Base-by-base conservation (phyloP, 2,329 filamentous ascomycete genomes). In the Leptodontidium sp. region DNA sequence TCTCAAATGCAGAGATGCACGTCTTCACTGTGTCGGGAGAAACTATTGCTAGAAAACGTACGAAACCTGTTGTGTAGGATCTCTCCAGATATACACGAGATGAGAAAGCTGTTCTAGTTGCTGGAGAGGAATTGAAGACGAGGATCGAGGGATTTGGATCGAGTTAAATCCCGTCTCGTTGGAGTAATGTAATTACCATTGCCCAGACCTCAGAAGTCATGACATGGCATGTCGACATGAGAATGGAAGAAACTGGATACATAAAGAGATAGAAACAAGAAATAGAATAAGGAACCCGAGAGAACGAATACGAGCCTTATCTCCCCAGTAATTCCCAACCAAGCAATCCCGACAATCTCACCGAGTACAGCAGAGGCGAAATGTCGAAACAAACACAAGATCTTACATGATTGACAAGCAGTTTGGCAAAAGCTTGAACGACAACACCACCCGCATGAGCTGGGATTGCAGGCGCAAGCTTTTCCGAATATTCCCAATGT, bases 371-470 rank as follows among this genome's bases (percentile, higher is more conserved):
- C 6, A 11, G n/a, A n/a, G n/a, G 17, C 45, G 45, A 15, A n/a
- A 32, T 32, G 29, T 6, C 29, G 29, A 32, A 3, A 40, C 9
- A 40, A 40, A 12, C 38, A 40, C 11, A 40, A 9, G 38, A 40
- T 11, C 38, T 11, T 40, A 40, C 38, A 40, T 40, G 52, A 17
- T 29, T n/a, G 52, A 35, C 12, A 55, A 35, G 29, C 52, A 55
- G 14, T 35, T 35, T 55, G 29, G 52, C 52, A 55, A 55, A 53
- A 55, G 52, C 52, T 55, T 55, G 52, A 32, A 32, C 24, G 50
- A 53, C 24, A 29, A n/a, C 11, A 14, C 24, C 2, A 45, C 38
- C 38, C 35, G 57, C 57, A 26, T 35, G n/a, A 43, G 12, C n/a
- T 45, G 38, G 57, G 35, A 58, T 12, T 24, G 35, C 35, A 58